Conservation (phyloP, 768 basidiomycete genomes). For the Lactarius trivialis region DNA sequence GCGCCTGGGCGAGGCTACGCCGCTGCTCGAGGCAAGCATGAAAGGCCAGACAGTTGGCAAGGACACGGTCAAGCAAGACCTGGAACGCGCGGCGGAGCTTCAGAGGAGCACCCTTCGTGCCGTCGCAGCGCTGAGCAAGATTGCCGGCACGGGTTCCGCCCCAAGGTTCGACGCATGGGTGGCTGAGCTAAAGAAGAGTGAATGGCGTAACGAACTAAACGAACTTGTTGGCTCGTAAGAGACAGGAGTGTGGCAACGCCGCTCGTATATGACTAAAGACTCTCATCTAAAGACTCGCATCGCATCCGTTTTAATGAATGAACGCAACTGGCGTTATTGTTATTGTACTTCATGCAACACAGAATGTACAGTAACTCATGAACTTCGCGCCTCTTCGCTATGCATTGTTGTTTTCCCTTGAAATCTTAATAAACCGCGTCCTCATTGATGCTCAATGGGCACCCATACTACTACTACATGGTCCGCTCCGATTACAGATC, state of each 20-base stretch:
- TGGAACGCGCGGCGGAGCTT: constrained; percentile 83
- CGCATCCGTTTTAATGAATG: not conserved
- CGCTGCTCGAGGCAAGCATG: constrained; percentile 82
- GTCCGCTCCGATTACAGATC: too few relatives aligned
- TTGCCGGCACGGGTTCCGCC: constrained; percentile 54
- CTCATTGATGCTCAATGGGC: not conserved
- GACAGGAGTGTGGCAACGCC: not conserved
- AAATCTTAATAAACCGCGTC: not conserved
- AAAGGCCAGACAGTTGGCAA: constrained; percentile 84
- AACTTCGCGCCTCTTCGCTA: not conserved
- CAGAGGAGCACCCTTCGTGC: constrained; percentile 87
- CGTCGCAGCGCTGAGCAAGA: constrained; percentile 78
- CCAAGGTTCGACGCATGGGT: constrained; percentile 76
- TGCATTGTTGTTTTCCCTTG: not conserved
- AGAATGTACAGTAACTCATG: not conserved
- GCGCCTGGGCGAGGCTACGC: constrained; percentile 78
- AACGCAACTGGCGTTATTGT: not conserved
- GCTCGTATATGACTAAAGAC: not conserved
- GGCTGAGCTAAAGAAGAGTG: constrained; percentile 60
- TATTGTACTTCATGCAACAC: not conserved
- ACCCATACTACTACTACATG: not conserved
- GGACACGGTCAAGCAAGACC: constrained; percentile 92
- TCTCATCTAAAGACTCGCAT: not conserved
- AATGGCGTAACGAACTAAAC: constrained; percentile 66
- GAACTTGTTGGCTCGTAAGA: constrained; percentile 39